Evolutionary conservation across 495 filamentous ascomycete genomes (phyloP).

Genomic region (Aspergillus egyptiacus): DNA sequence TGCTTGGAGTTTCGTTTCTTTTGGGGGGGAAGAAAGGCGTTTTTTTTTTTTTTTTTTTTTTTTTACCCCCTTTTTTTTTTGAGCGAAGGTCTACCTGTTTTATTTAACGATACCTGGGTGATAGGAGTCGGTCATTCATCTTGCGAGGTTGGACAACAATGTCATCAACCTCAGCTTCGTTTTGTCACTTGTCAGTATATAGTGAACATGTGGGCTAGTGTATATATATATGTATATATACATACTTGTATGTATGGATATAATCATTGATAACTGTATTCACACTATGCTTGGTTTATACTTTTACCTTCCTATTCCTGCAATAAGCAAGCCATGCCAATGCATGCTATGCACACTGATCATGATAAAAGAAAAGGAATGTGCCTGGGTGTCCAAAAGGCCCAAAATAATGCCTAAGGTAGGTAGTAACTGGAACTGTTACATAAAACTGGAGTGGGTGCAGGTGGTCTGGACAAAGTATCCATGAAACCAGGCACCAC

Average conservation of each 20-base stretch:
- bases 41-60: neutral
- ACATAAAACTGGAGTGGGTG: too few relatives aligned
- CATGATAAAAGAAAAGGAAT: too few relatives aligned
- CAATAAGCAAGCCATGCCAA: neutral
- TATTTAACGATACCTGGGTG: conserved; percentile 4
- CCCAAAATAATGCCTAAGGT: too few relatives aligned
- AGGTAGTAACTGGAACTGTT: too few relatives aligned
- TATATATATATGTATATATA: neutral
- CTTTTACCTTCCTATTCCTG: neutral
- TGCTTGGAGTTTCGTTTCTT: neutral
- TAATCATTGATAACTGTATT: neutral
- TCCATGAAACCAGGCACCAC: too few relatives aligned
- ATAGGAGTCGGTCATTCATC: conserved; percentile 1
- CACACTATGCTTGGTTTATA: too few relatives aligned
- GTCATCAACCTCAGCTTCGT: neutral
- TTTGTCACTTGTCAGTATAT: neutral
- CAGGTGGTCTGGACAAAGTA: too few relatives aligned
- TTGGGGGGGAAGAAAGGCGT: neutral
- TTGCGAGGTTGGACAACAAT: neutral
- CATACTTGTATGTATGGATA: too few relatives aligned
- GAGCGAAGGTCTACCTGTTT: neutral
- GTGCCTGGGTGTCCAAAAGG: too few relatives aligned
- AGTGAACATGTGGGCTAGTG: neutral
- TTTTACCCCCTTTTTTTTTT: neutral
- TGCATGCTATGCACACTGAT: too few relatives aligned